phyloP scores from a whole-genome alignment of 495 filamentous ascomycete species.

The Cairneyella variabilis region DNA sequence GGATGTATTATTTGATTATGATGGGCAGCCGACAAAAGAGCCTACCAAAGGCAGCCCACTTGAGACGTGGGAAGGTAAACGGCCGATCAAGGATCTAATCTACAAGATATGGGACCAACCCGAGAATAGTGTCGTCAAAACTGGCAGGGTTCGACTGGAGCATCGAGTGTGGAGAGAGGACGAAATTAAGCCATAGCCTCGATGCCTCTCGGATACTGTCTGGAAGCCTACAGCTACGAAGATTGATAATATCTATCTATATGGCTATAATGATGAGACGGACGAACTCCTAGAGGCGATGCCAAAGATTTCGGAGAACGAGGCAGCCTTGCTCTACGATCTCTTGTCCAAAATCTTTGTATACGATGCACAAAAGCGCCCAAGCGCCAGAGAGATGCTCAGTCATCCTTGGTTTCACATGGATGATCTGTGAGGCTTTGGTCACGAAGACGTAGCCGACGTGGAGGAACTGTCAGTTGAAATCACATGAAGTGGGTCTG shows the following conservation, averaged over 20 bases:
- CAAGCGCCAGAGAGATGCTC: slow-evolving; percentile 13
- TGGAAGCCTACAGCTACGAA: slow-evolving; percentile 22
- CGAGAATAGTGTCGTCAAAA: slow-evolving; percentile 8
- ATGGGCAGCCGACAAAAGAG: slow-evolving; percentile 24
- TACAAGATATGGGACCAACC: slow-evolving; percentile 25
- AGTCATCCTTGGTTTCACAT: slow-evolving; percentile 29
- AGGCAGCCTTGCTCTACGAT: slow-evolving; percentile 26
- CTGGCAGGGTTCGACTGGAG: slow-evolving; percentile 10
- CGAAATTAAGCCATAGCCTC: slow-evolving; percentile 15
- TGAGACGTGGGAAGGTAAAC: slow-evolving; percentile 4
- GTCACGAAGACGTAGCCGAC: too few relatives aligned
- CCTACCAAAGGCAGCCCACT: slow-evolving; percentile 18
- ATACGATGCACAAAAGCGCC: slow-evolving; percentile 21
- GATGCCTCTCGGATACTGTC: slow-evolving; percentile 16
- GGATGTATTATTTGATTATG: slow-evolving; percentile 19
- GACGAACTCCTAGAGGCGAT: slow-evolving; percentile 17
- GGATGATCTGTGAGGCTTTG: slow-evolving; percentile 10
- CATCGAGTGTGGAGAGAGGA: not conserved
- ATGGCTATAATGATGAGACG: slow-evolving; percentile 17
- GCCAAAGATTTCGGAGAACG: slow-evolving; percentile 26
- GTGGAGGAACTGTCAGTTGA: too few relatives aligned
- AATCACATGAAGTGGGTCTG: too few relatives aligned
- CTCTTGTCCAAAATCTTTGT: slow-evolving; percentile 25
- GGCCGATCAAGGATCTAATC: slow-evolving; percentile 20
- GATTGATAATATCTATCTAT: slow-evolving; percentile 16